Evolutionary conservation across 2,329 filamentous ascomycete species (phyloP).

Genomic region (Botrytis pseudocinerea): DNA sequence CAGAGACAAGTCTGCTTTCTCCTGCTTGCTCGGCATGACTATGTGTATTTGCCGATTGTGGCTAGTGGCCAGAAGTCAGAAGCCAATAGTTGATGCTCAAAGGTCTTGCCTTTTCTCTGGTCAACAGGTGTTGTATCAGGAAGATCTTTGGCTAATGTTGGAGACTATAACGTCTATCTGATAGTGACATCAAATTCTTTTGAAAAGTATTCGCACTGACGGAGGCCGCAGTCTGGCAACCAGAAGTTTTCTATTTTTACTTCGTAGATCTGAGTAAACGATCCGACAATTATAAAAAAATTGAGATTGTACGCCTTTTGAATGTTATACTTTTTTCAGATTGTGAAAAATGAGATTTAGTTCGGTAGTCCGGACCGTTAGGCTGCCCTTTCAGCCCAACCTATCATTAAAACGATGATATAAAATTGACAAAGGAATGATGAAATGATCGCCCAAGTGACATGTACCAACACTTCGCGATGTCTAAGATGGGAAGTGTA

Average conservation of each 20-base stretch:
- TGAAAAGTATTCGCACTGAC: not conserved
- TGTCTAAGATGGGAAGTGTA: no score
- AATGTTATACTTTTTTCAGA: not conserved
- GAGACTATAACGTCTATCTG: not conserved
- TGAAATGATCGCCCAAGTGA: no score
- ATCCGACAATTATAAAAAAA: no score
- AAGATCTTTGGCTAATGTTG: not conserved
- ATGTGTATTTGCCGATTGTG: not conserved
- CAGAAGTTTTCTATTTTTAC: not conserved
- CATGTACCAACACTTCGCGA: no score
- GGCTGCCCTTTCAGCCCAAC: not conserved
- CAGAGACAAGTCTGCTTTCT: not conserved
- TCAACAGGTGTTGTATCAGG: not conserved
- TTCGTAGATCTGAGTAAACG: not conserved
- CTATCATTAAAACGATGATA: not conserved
- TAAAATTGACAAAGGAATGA: no score
- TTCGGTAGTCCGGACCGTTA: not conserved
- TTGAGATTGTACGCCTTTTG: not conserved
- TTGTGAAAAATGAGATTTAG: not conserved
- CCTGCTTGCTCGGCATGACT: not conserved
- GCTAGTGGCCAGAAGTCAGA: not conserved
- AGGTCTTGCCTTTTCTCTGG: not conserved
- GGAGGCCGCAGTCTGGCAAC: not conserved
- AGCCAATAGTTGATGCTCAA: not conserved
- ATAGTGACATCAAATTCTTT: not conserved